Evolutionary conservation across 208 protist genomes (phyloP).

Genomic region (Trypanosoma vivax): DNA sequence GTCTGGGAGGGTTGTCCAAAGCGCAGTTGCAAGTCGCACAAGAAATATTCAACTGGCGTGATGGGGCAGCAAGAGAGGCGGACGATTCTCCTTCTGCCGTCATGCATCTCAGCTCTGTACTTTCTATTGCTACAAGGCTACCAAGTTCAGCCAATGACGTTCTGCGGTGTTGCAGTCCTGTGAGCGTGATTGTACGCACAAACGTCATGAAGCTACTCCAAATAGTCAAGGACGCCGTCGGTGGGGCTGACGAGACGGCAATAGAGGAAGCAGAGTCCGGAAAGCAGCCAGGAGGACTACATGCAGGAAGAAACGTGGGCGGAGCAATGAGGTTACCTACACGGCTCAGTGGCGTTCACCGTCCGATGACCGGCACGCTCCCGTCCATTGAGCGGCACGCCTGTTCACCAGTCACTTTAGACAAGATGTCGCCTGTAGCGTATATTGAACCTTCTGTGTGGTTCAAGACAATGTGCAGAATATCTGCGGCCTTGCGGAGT

Average conservation of each 20-base stretch:
- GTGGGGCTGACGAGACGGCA: not conserved
- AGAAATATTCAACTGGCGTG: slow-evolving; percentile 82
- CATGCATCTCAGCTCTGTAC: slow-evolving; percentile 64
- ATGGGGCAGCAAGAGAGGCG: slow-evolving; percentile 59
- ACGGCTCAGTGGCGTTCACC: slow-evolving; percentile 41
- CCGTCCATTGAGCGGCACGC: slow-evolving; percentile 42
- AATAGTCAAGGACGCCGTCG: slow-evolving; percentile 41
- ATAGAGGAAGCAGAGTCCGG: not conserved
- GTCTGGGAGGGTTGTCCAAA: slow-evolving; percentile 54
- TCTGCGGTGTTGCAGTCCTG: slow-evolving; percentile 60
- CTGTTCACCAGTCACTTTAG: slow-evolving; percentile 8
- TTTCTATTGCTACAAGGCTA: slow-evolving; percentile 80
- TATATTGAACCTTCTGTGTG: slow-evolving; percentile 39
- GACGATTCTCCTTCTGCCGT: slow-evolving; percentile 84
- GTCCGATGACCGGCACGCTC: slow-evolving; percentile 75
- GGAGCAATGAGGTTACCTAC: not conserved
- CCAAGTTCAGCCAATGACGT: slow-evolving; percentile 64
- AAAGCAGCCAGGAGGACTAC: no score
- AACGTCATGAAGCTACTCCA: slow-evolving; percentile 57
- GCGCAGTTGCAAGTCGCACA: slow-evolving; percentile 57
- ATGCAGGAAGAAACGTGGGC: not conserved
- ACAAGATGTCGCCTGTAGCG: slow-evolving; percentile 7
- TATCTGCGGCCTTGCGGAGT: slow-evolving; percentile 28
- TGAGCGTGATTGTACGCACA: slow-evolving; percentile 60
- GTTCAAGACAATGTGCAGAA: slow-evolving; percentile 45